Evolutionary conservation across 2,329 filamentous ascomycete genomes (phyloP).

Genomic region (Cryphonectria parasitica): DNA sequence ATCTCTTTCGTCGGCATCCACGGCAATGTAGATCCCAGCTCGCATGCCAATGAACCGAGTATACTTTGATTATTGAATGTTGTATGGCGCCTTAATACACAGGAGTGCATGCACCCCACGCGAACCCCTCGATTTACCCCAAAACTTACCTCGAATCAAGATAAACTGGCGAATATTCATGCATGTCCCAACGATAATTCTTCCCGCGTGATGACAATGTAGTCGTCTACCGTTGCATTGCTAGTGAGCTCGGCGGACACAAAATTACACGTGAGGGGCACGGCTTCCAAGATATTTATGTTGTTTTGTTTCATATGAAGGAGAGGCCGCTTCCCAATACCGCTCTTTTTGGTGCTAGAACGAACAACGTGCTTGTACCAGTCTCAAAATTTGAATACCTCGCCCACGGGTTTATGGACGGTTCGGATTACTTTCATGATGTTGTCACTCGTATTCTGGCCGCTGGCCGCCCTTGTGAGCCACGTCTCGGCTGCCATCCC

Average conservation of each 20-base stretch:
- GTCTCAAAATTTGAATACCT: not conserved
- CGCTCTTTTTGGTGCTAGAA: no score
- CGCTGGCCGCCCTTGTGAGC: no score
- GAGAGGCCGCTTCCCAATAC: not conserved
- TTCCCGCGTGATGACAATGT: not conserved
- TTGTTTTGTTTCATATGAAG: not conserved
- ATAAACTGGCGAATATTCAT: not conserved
- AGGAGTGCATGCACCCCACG: not conserved
- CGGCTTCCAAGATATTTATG: not conserved
- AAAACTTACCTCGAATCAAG: not conserved
- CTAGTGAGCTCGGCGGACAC: not conserved
- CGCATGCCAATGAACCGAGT: not conserved
- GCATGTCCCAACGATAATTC: not conserved
- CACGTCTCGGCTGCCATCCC: not conserved
- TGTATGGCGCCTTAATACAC: not conserved
- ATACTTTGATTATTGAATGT: not conserved
- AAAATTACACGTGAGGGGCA: not conserved
- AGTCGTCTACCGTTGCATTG: not conserved
- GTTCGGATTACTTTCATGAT: not conserved
- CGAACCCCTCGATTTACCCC: not conserved
- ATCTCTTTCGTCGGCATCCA: not conserved
- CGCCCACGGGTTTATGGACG: not conserved
- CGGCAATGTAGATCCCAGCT: not conserved
- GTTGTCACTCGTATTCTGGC: not conserved
- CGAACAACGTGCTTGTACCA: not conserved